Evolutionary conservation across 176 grass and related monocot genomes (phyloP), one percentile per base, ranked within the genome.

Genomic region (Bothriochloa decipiens): DNA sequence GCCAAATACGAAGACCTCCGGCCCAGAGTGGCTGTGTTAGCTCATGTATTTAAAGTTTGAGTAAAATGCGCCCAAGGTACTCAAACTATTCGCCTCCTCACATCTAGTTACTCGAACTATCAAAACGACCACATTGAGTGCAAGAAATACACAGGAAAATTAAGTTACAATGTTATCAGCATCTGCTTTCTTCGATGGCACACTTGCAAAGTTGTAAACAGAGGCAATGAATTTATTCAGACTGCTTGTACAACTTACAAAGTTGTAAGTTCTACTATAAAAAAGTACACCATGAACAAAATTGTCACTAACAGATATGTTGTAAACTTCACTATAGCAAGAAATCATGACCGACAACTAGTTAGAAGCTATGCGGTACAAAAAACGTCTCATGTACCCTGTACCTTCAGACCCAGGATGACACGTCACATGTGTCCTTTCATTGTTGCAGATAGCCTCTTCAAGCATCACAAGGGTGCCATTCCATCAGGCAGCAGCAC

Each of bases 401-500:
- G 39, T 40, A 40, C 36, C 36, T 81, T 65, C 65, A 37, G 26
- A 77, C 7, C 83, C 23, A 41, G 65, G 50, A 73, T 58, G 50
- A 27, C 61, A 87, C 23, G 8, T 58, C 39, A 27, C 61, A 87
- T 60, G 8, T 57, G 60, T 18, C 17, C 6, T 78, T 70, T 42
- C 64, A 17, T 81, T 65, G 68, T 52, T 47, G 47, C 27, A 28
- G 15, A 49, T 28, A 26, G 13, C 49, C 26, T 78, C 22, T 74
- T 61, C 45, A 26, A 45, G 74, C 77, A 79, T 67, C 25, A n/a
- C 60, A 41, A 57, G 39, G 65, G 39, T 55, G 13, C 61, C 61
- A 83, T 41, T 83, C 68, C 84, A 75, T 75, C 39, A 83, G 79
- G 77, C 32, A 63, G 75, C 50, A 35, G 70, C 74, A 42, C 37